These are phyloP conservation scores for Paspalum notatum DNA, from an alignment of 176 grass and related monocot genomes.

Conservation along the genomic window DNA sequence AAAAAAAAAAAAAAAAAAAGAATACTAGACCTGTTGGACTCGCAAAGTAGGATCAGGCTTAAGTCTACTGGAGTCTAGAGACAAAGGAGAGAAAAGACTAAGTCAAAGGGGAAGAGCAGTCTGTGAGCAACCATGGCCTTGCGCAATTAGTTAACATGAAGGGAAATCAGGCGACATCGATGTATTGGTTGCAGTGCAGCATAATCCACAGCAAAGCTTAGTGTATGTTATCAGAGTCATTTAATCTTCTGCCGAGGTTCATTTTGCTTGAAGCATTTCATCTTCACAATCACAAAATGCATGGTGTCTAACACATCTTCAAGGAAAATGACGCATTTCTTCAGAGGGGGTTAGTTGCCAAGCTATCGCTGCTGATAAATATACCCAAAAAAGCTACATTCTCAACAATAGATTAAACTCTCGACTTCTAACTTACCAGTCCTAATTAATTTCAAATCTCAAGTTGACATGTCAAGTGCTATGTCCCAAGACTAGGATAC, in stretches of 20 bases:
- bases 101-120: not conserved
- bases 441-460: constrained; percentile 4
- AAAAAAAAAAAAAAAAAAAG: not conserved
- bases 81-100: not conserved
- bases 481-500: no score
- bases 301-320: constrained; percentile 65
- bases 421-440: not conserved
- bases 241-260: constrained; percentile 33
- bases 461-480: no score
- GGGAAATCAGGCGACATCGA: not conserved
- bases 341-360: constrained; percentile 44
- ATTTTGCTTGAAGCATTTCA: constrained; percentile 57
- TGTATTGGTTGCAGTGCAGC: not conserved
- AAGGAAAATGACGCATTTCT: constrained; percentile 23
- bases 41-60: not conserved
- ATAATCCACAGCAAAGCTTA: not conserved
- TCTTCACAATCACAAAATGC: constrained; percentile 45
- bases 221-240: not conserved
- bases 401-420: not conserved
- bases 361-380: not conserved
- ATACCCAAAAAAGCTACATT: not conserved
- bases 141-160: constrained; percentile 14
- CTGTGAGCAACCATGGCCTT: not conserved
- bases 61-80: not conserved
- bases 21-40: not conserved